Conservation (phyloP, 1,139 yeast species). For the Blastobotrys persicus region DNA sequence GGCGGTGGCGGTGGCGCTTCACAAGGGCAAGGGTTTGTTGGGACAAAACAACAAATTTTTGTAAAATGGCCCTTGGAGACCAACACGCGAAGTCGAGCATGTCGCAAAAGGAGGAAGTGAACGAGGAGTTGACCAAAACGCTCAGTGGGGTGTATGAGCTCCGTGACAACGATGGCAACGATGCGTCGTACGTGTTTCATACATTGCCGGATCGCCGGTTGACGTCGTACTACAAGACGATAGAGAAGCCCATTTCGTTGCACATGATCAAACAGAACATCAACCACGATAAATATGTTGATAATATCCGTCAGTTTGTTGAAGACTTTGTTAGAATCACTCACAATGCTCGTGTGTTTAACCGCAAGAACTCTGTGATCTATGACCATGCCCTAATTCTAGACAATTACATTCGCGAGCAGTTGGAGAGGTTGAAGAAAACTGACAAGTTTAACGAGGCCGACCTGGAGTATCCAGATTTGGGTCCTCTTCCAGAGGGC, state of each 20-base stretch:
- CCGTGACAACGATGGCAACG: constrained; percentile 32
- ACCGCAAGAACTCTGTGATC: constrained; percentile 64
- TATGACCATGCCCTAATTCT: constrained; percentile 70
- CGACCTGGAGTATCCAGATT: constrained; percentile 56
- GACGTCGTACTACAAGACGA: constrained; percentile 47
- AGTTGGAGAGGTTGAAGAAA: constrained; percentile 51
- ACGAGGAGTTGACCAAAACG: constrained; percentile 2
- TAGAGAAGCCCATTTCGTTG: constrained; percentile 49
- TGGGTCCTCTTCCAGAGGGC: constrained; percentile 64
- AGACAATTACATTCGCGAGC: constrained; percentile 57
- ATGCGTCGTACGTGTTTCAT: constrained; percentile 43
- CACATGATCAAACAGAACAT: constrained; percentile 46
- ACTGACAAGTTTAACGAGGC: constrained; percentile 43
- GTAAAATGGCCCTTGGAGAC: too few relatives aligned
- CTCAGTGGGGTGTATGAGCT: constrained; percentile 28
- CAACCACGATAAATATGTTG: constrained; percentile 50
- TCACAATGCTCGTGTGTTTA: constrained; percentile 87
- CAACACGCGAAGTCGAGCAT: constrained; percentile 26
- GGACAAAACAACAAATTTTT: not conserved
- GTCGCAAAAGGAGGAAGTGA: constrained; percentile 5
- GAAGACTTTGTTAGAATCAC: constrained; percentile 77
- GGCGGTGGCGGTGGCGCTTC: too few relatives aligned
- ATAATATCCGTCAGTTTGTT: constrained; percentile 63
- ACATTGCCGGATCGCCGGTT: constrained; percentile 46
- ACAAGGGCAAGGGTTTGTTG: not conserved